Base-by-base conservation (phyloP, 2,329 filamentous ascomycete species). In the Pyrenochaeta sp. region DNA sequence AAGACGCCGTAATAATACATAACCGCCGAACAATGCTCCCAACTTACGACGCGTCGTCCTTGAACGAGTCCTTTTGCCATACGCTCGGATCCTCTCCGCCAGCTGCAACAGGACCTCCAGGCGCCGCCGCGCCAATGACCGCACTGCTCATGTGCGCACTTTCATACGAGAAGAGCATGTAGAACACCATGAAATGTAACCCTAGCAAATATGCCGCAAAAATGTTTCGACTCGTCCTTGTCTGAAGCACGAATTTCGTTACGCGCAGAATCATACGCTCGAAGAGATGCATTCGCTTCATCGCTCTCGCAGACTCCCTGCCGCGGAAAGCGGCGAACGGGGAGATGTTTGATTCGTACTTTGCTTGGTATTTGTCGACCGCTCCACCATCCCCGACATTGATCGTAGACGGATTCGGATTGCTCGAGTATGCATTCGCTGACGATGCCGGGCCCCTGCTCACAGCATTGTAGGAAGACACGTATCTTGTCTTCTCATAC, bases 401-500 rank as follows among this genome's bases (percentile, higher is more conserved):
- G 14, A 89, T 81, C 1, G 90, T 87, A 0, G 90, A 89, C 0
- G 91, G 87, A 71, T 93, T 96, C 2, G 91, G 88, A 66, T 89
- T 92, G 6, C 67, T 75, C 36, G 87, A 90, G 53, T 79, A 81
- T 7, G 65, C 64, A n/a, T 87, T 87, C 11, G 87, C 87, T 4
- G 85, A 85, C 10, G 87, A 85, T 20, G 62, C 57, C 7, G 67
- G 60, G 40, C 85, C 85, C 47, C 93, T 87, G 75, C 89, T 96
- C 45, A 85, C 84, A 42, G 93, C 87, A 75, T 90, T 96, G 80
- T 97, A 99, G 2, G 91, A 93, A 6, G 92, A 97, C 20, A 98
- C 88, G 73, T 99, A 99, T 63, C 95, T 87, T 15, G 94, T 97
- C 83, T 98, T 99, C 77, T 99, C 95, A 75, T 99, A 99, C 7